Conservation (phyloP, 371 early-diverging fungal species). For the Zopfochytrium polystomum region DNA sequence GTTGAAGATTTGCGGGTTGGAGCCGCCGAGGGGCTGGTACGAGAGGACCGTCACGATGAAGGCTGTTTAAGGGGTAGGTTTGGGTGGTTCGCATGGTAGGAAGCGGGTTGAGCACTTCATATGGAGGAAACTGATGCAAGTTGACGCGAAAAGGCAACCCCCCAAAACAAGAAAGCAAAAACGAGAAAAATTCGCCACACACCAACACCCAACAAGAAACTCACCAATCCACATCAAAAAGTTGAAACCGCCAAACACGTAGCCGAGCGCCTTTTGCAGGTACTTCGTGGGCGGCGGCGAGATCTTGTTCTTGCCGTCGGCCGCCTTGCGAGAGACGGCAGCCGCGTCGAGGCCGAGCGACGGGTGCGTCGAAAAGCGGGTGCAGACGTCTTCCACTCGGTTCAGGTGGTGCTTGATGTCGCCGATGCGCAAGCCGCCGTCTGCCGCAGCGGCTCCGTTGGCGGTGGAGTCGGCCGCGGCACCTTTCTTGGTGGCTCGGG, state of each 20-base stretch:
- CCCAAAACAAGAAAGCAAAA: too few relatives aligned
- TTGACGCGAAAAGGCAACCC: too few relatives aligned
- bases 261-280: constrained; percentile 25
- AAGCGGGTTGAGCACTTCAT: too few relatives aligned
- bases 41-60: constrained; percentile 29
- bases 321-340: constrained; percentile 12
- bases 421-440: constrained; percentile 11
- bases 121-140: too few relatives aligned
- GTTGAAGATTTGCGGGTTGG: constrained; percentile 34
- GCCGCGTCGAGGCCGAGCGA: constrained; percentile 22
- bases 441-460: background rate
- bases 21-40: constrained; percentile 43
- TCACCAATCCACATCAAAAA: constrained; percentile 27
- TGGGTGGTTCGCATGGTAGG: too few relatives aligned
- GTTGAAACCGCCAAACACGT: constrained; percentile 32
- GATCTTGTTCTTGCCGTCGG: constrained; percentile 21
- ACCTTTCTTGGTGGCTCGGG: background rate
- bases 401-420: constrained; percentile 15
- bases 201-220: too few relatives aligned
- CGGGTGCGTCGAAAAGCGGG: constrained; percentile 21
- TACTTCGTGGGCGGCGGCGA: constrained; percentile 11
- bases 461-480: background rate
- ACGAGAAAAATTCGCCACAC: too few relatives aligned
- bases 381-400: constrained; percentile 19
- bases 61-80: too few relatives aligned